These are phyloP conservation scores for Puya raimondii DNA, from an alignment of 176 grass and related monocot species.

Conservation along the genomic window DNA sequence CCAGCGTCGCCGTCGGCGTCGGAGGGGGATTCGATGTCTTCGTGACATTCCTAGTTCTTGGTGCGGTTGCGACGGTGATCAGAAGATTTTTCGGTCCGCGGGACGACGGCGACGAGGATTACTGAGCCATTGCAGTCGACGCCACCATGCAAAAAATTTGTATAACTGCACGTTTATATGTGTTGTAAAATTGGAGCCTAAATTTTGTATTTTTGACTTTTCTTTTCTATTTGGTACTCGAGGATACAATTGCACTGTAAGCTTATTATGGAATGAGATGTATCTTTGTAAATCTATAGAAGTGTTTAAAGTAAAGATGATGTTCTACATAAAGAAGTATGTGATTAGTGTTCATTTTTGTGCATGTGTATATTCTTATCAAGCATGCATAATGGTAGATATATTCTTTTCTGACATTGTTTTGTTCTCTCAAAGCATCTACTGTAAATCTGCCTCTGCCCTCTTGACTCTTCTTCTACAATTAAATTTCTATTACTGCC, in stretches of 20 bases:
- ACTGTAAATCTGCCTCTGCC: too few species aligned
- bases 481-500: too few species aligned
- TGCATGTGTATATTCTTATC: too few species aligned
- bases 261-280: neutral
- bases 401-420: too few species aligned
- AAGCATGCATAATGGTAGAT: too few species aligned
- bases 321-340: too few species aligned
- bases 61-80: constrained; percentile 38
- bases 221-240: neutral
- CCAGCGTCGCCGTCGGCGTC: constrained; percentile 56
- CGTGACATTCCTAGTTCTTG: constrained; percentile 48
- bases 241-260: too few species aligned
- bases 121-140: constrained; percentile 20
- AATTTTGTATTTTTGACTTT: neutral
- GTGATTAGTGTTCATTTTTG: too few species aligned
- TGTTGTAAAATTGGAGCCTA: neutral
- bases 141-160: neutral
- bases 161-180: neutral
- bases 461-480: too few species aligned
- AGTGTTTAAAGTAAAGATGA: neutral
- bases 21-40: constrained; percentile 79
- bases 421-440: too few species aligned
- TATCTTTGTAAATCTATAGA: neutral
- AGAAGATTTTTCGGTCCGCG: constrained; percentile 46
- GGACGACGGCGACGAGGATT: constrained; percentile 62